phyloP scores from a whole-genome alignment of 805 yeast species.

The Hanseniaspora mollemarum region DNA sequence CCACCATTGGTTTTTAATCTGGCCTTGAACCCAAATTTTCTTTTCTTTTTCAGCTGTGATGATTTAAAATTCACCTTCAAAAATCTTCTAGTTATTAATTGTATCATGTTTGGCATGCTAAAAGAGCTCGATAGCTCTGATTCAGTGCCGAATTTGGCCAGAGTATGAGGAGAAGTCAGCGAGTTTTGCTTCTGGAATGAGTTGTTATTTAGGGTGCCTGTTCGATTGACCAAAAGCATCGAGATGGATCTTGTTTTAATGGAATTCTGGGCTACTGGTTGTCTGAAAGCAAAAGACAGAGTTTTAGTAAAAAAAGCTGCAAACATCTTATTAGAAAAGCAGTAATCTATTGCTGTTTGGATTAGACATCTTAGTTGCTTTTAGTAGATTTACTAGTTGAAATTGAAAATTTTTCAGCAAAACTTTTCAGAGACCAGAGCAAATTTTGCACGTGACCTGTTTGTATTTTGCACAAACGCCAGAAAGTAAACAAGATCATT shows the following conservation, averaged over 20 bases:
- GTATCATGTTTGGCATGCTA: too few species aligned
- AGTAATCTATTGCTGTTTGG: not conserved
- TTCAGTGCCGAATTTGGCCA: too few species aligned
- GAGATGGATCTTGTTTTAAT: conserved; percentile 7
- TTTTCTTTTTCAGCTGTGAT: conserved; percentile 55
- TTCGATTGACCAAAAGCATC: conserved; percentile 13
- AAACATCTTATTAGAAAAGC: not conserved
- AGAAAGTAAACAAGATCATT: too few species aligned
- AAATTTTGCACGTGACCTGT: not conserved
- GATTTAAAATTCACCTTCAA: conserved; percentile 9
- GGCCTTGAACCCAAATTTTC: conserved; percentile 80
- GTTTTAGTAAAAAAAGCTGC: not conserved
- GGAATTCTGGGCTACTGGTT: not conserved
- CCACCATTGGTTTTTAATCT: conserved; percentile 67
- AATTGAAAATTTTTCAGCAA: not conserved
- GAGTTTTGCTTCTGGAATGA: not conserved
- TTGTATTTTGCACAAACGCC: too few species aligned
- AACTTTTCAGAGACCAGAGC: not conserved
- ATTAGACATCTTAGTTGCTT: not conserved
- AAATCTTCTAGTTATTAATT: conserved; percentile 7
- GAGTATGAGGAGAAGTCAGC: too few species aligned
- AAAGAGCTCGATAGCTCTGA: too few species aligned
- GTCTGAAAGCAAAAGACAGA: not conserved
- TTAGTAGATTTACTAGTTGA: not conserved
- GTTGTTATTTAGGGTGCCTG: not conserved